phyloP scores from a whole-genome alignment of 129 eudicot species.

The Chrysanthemum seticuspe region DNA sequence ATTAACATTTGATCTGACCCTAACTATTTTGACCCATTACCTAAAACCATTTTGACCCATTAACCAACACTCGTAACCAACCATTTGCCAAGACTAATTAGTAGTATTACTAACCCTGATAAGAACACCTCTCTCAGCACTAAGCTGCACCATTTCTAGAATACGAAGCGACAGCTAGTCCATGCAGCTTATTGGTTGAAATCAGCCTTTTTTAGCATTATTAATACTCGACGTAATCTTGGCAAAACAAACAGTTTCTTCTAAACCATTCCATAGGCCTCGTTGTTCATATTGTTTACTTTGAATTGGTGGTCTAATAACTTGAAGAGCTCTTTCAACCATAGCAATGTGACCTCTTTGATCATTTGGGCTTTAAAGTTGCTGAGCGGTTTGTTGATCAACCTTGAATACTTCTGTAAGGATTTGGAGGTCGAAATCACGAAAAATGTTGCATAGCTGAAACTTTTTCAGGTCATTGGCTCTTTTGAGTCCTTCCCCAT shows the following conservation, averaged over 20 bases:
- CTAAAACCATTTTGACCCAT: not conserved
- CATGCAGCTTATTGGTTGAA: conserved; percentile 74
- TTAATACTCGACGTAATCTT: conserved; percentile 46
- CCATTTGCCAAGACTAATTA: not conserved
- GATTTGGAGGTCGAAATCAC: conserved; percentile 37
- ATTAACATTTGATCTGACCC: too few relatives aligned
- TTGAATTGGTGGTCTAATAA: conserved; percentile 43
- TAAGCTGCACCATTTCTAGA: conserved; percentile 47
- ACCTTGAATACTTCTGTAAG: conserved; percentile 47
- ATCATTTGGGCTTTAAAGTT: conserved; percentile 48
- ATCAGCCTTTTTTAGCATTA: conserved; percentile 56
- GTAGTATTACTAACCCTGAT: conserved; percentile 41
- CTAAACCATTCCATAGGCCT: conserved; percentile 43
- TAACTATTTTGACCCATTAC: too few relatives aligned
- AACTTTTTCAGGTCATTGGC: conserved; percentile 23
- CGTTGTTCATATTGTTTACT: conserved; percentile 26
- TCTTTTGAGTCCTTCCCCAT: conserved; percentile 16
- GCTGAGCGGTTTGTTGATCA: conserved; percentile 46
- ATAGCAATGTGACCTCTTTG: conserved; percentile 52
- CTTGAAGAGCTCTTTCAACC: conserved; percentile 52
- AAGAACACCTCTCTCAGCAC: conserved; percentile 80
- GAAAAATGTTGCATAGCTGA: conserved; percentile 45
- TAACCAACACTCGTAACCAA: not conserved
- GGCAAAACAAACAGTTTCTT: conserved; percentile 67
- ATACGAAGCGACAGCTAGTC: conserved; percentile 47